Evolutionary conservation across 1,139 yeast species (phyloP).

Genomic region (Suhomyces bolitotheri): DNA sequence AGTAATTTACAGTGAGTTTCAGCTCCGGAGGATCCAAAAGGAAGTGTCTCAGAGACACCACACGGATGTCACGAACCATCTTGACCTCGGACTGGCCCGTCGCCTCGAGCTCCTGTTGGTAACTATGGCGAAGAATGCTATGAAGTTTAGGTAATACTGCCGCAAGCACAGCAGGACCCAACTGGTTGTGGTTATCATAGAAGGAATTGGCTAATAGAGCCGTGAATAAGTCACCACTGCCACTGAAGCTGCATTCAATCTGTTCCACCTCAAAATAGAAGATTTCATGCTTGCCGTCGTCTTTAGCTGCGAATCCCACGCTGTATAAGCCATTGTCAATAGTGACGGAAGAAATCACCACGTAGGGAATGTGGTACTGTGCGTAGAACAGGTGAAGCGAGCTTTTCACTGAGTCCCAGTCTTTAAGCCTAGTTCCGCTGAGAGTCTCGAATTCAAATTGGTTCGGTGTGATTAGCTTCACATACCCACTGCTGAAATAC

Average conservation of each 20-base stretch:
- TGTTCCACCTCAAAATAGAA: constrained; percentile 34
- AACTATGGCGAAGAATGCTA: constrained; percentile 32
- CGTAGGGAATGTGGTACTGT: constrained; percentile 26
- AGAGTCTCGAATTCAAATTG: constrained; percentile 43
- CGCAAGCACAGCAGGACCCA: constrained; percentile 30
- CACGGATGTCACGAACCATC: constrained; percentile 33
- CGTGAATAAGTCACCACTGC: constrained; percentile 49
- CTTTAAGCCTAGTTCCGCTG: constrained; percentile 23
- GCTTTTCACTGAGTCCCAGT: constrained; percentile 23
- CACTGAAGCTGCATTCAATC: constrained; percentile 42
- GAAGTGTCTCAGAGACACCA: constrained; percentile 29
- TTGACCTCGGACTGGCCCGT: constrained; percentile 17
- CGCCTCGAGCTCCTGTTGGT: constrained; percentile 22
- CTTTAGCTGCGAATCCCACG: constrained; percentile 28
- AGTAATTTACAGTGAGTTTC: too few relatives aligned
- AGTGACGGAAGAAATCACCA: constrained; percentile 38
- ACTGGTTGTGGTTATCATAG: constrained; percentile 20
- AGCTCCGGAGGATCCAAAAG: constrained; percentile 11
- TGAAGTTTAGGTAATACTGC: constrained; percentile 31
- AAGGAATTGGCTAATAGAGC: constrained; percentile 41
- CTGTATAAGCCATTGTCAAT: constrained; percentile 34
- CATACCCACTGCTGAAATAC: constrained; percentile 29
- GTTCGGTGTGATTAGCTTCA: constrained; percentile 40
- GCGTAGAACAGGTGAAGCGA: constrained; percentile 26
- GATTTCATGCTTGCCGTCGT: constrained; percentile 10